Percentiles rank a stretch among this genome's conserved stretches.
Conservation (phyloP, 805 yeast species). For the Debaryomyces hansenii region DNA sequence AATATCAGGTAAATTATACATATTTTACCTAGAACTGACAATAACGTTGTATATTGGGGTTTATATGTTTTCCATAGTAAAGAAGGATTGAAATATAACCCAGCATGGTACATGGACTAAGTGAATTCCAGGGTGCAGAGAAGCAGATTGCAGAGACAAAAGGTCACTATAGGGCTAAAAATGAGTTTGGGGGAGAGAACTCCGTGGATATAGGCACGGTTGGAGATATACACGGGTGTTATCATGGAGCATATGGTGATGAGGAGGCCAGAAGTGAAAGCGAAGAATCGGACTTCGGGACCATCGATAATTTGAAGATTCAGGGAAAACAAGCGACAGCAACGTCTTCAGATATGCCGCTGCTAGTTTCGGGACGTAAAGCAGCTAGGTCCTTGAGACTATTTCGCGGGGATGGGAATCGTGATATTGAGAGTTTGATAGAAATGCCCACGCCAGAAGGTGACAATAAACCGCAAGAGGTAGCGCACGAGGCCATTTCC, state of each 20-base stretch:
- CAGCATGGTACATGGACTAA: neutral
- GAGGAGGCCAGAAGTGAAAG: no score
- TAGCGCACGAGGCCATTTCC: neutral
- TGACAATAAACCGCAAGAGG: neutral
- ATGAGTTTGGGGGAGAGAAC: neutral
- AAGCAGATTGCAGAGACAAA: neutral
- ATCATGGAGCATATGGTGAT: no score
- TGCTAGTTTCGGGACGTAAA: constrained; percentile 48
- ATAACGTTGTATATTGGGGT: neutral
- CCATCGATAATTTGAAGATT: no score
- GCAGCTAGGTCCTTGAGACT: constrained; percentile 59
- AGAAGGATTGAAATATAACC: neutral
- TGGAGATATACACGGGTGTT: no score
- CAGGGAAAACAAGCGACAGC: neutral
- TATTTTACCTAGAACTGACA: neutral
- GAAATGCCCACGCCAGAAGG: constrained; percentile 2
- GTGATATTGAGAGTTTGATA: constrained; percentile 5
- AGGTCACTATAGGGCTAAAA: neutral
- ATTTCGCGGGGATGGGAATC: constrained; percentile 36
- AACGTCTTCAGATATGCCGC: neutral
- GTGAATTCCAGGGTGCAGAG: neutral
- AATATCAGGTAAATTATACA: neutral
- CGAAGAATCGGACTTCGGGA: no score
- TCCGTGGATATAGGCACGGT: no score
- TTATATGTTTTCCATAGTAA: neutral